Conservation (phyloP, 345 rosid genomes). For the Eucalyptus sp. region DNA sequence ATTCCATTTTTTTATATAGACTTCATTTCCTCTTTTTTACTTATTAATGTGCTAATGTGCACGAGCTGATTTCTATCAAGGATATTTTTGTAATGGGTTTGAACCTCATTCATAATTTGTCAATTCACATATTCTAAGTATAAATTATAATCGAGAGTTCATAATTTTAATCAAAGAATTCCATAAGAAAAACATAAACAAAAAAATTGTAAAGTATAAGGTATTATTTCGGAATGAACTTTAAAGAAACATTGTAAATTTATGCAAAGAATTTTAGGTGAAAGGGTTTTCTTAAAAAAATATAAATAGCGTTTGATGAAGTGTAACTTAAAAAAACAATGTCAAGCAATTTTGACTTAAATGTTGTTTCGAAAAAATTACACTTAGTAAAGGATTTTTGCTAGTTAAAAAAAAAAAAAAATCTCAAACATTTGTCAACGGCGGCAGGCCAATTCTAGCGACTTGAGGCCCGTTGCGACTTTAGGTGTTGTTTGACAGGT, state of each 20-base stretch:
- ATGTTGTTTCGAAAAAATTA: no score
- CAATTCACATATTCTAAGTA: neutral
- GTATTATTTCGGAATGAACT: neutral
- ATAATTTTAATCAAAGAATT: neutral
- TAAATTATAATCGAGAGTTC: neutral
- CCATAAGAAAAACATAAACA: neutral
- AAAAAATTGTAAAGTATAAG: neutral
- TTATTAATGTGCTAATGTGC: neutral
- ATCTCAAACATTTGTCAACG: neutral
- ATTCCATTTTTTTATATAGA: neutral
- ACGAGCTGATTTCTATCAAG: neutral
- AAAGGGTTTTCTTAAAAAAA: no score
- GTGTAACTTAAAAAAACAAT: accelerated
- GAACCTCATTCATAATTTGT: neutral
- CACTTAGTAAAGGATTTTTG: neutral
- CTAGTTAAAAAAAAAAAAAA: no score
- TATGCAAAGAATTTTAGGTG: neutral
- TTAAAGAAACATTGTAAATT: neutral
- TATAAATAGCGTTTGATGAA: no score
- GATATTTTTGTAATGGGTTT: neutral
- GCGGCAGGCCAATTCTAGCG: accelerated
- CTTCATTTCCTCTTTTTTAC: neutral
- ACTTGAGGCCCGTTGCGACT: accelerated
- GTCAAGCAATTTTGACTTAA: no score
- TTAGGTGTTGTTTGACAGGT: neutral